Conservation (phyloP, 2,329 filamentous ascomycete genomes). For the Sclerotinia spermophila region DNA sequence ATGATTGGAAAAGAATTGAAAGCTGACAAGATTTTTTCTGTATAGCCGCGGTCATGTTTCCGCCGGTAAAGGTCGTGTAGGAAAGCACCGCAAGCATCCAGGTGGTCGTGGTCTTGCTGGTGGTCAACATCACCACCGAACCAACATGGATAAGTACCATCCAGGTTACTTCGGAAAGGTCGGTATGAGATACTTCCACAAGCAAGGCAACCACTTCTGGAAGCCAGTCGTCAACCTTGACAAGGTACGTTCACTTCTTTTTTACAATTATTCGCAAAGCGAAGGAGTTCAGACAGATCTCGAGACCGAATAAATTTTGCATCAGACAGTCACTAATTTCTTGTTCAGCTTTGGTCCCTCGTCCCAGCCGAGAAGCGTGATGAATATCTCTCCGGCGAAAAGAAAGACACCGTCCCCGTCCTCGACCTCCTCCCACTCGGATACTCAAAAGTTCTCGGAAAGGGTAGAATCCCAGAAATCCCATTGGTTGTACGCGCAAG, state of each 20-base stretch:
- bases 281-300: not conserved
- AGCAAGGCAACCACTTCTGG: slow-evolving; percentile 94
- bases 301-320: not conserved
- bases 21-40: slow-evolving; percentile 34
- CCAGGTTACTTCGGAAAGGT: slow-evolving; percentile 99
- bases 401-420: slow-evolving; percentile 91
- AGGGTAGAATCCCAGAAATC: slow-evolving; percentile 90
- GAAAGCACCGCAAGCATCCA: slow-evolving; percentile 95
- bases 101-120: slow-evolving; percentile 86
- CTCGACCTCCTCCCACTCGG: slow-evolving; percentile 96
- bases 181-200: slow-evolving; percentile 95
- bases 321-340: slow-evolving; percentile 3
- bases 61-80: slow-evolving; percentile 96
- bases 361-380: slow-evolving; percentile 91
- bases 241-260: slow-evolving; percentile 65
- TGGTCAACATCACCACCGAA: slow-evolving; percentile 98
- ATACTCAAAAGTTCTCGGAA: slow-evolving; percentile 98
- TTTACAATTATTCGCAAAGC: not conserved
- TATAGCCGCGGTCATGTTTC: slow-evolving; percentile 92
- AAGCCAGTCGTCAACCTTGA: slow-evolving; percentile 98
- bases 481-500: slow-evolving; percentile 92
- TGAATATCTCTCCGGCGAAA: slow-evolving; percentile 75
- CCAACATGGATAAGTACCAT: slow-evolving; percentile 90
- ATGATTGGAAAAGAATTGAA: slow-evolving; percentile 15
- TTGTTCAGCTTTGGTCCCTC: slow-evolving; percentile 80